phyloP scores from a whole-genome alignment of 1,284 basidiomycete species.

The Naganishia sp. region DNA sequence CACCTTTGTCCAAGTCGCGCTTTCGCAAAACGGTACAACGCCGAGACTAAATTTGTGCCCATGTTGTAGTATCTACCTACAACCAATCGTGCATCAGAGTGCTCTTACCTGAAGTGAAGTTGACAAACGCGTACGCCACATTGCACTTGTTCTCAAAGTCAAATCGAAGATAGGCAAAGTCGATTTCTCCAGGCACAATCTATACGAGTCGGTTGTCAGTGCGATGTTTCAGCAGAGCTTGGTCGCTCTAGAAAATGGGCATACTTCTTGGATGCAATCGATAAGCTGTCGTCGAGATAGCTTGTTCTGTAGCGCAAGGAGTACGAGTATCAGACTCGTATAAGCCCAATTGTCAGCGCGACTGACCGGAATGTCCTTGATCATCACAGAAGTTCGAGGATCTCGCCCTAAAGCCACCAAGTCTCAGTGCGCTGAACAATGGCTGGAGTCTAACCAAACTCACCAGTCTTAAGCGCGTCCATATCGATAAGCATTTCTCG shows the following conservation, averaged over 20 bases:
- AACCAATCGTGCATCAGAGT: background rate
- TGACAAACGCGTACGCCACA: constrained; percentile 38
- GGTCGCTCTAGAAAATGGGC: background rate
- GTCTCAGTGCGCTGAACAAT: background rate
- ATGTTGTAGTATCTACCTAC: background rate
- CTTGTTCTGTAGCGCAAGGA: constrained; percentile 46
- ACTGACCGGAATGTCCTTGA: constrained; percentile 54
- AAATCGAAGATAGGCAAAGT: constrained; percentile 54
- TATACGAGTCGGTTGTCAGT: constrained; percentile 24
- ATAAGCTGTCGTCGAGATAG: constrained; percentile 51
- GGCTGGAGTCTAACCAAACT: background rate
- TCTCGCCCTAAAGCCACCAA: constrained; percentile 41
- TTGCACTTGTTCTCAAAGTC: constrained; percentile 54
- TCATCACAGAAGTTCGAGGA: constrained; percentile 51
- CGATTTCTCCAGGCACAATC: constrained; percentile 50
- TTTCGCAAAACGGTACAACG: constrained; percentile 45
- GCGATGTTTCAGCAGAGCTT: too few relatives aligned
- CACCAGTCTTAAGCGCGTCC: constrained; percentile 17
- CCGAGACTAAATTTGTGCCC: constrained; percentile 29
- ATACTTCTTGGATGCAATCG: constrained; percentile 48
- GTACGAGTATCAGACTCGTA: background rate
- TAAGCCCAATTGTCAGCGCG: background rate
- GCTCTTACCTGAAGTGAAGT: constrained; percentile 26
- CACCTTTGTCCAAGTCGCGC: constrained; percentile 50
- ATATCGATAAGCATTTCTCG: constrained; percentile 15